These are phyloP conservation scores for Penicillium sp. DNA, from an alignment of 2,329 filamentous ascomycete genomes.

Conservation along the genomic window DNA sequence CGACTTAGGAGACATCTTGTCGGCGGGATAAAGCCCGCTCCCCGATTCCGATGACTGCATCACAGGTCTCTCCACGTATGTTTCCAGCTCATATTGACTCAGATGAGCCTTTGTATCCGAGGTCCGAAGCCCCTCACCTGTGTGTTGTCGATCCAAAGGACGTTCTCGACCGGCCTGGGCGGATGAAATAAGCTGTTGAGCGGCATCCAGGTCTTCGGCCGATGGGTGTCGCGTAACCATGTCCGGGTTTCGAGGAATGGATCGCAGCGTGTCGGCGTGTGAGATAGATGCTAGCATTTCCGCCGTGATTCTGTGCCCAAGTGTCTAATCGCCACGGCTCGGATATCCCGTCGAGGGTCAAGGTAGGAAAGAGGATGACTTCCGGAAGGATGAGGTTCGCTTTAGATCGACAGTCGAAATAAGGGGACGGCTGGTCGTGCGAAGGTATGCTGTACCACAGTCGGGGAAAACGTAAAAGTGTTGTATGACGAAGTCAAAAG, in stretches of 20 bases:
- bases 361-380: conserved; percentile 17
- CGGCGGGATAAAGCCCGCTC: conserved; percentile 19
- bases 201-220: conserved; percentile 53
- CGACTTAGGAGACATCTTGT: conserved; percentile 42
- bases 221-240: conserved; percentile 49
- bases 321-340: conserved; percentile 10
- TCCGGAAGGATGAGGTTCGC: conserved; percentile 21
- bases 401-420: conserved; percentile 24
- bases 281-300: conserved; percentile 44
- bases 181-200: conserved; percentile 54
- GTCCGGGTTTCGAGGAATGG: conserved; percentile 36
- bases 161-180: conserved; percentile 50
- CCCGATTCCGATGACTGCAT: conserved; percentile 24
- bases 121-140: conserved; percentile 24
- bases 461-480: conserved; percentile 35
- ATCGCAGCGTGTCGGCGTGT: conserved; percentile 43
- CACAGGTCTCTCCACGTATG: conserved; percentile 25
- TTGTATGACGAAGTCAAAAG: conserved; percentile 43
- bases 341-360: conserved; percentile 10
- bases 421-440: conserved; percentile 24
- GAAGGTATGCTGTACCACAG: conserved; percentile 36
- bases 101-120: conserved; percentile 24
- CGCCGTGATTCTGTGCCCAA: conserved; percentile 17
- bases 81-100: conserved; percentile 22
- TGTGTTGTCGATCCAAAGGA: conserved; percentile 32